phyloP scores from a whole-genome alignment of 768 basidiomycete species.

The Lactarius hatsudake region DNA sequence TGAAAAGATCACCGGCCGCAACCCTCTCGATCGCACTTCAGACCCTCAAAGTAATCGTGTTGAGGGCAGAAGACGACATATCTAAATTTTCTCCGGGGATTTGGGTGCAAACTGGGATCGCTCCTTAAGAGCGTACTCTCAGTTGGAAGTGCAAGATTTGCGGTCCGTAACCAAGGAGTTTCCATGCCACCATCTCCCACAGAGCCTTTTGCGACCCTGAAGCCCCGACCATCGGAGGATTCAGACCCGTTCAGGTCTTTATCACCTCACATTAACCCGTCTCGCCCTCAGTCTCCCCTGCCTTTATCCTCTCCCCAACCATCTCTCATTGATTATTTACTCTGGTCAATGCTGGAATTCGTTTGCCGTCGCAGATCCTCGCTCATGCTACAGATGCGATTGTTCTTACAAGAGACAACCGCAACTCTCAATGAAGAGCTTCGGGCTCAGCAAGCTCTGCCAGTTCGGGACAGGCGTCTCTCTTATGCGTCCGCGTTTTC shows the following conservation, averaged over 20 bases:
- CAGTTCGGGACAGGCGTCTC: constrained; percentile 38
- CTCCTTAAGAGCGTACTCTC: constrained; percentile 50
- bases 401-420: constrained; percentile 64
- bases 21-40: constrained; percentile 53
- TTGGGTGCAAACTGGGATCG: constrained; percentile 59
- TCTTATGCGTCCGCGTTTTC: constrained; percentile 50
- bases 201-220: constrained; percentile 40
- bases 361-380: constrained; percentile 61
- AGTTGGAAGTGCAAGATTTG: constrained; percentile 65
- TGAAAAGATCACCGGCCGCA: constrained; percentile 31
- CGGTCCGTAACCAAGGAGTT: constrained; percentile 40
- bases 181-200: constrained; percentile 53
- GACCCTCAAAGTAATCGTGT: constrained; percentile 61
- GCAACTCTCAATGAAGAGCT: constrained; percentile 53
- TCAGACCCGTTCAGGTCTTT: constrained; percentile 29
- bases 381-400: constrained; percentile 61
- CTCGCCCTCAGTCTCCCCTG: constrained; percentile 33
- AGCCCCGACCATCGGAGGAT: constrained; percentile 18
- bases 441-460: constrained; percentile 31
- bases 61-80: constrained; percentile 62
- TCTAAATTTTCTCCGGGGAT: constrained; percentile 52
- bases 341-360: constrained; percentile 72
- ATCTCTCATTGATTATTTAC: constrained; percentile 63
- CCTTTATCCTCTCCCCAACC: constrained; percentile 38
- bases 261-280: constrained; percentile 26